Base-by-base conservation (phyloP, 495 filamentous ascomycete species). In the Pyrenula aspistea region DNA sequence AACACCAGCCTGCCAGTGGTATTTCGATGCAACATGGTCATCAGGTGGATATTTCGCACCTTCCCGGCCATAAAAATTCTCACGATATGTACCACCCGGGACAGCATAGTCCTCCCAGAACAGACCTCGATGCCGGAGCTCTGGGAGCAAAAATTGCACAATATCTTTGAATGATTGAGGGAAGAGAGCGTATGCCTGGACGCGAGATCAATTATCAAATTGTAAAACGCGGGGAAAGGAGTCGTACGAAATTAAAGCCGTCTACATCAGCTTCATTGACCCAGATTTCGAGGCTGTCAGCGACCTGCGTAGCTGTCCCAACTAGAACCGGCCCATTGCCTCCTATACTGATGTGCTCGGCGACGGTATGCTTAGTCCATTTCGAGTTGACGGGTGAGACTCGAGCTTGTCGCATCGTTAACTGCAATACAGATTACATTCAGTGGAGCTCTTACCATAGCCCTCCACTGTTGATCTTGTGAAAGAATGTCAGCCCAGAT, bases 301-400 rank as follows among this genome's bases (percentile, higher is more conserved):
- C 82, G 24, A 87, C 77, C 25, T 77, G 77, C 51, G 66, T 59
- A 0, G 83, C 66, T 1, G 78, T 83, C 0, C 82, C 83, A 4
- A 84, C 74, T 0, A 71, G 65, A 0, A 78, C 77, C 0, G 77
- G 73, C 0, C 80, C 81, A 12, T 74, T 60, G 2, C 83, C 83
- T 19, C 84, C 83, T 12, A 86, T 71, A 12, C 75, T 80, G 57
- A 88, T 74, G 58, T 84, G 80, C 61, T 84, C 69, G 0, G 78
- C 83, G 2, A 87, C 73, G 4, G 79, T 82, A 12, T 71, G 60
- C 66, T 83, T 83, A 2, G 82, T 86, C 83, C 83, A 87, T 70
- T 81, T 83, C 2, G 68, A 62, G 2, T 72, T 77, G 49, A 62
- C 72, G 0, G 73, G 73, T 0, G 66, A 42, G 31, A 42, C 4